Percentiles rank a stretch among this genome's conserved stretches.
These are phyloP conservation scores for Solanum peruvianum DNA, from an alignment of 257 asterid species.

Conservation along the genomic window DNA sequence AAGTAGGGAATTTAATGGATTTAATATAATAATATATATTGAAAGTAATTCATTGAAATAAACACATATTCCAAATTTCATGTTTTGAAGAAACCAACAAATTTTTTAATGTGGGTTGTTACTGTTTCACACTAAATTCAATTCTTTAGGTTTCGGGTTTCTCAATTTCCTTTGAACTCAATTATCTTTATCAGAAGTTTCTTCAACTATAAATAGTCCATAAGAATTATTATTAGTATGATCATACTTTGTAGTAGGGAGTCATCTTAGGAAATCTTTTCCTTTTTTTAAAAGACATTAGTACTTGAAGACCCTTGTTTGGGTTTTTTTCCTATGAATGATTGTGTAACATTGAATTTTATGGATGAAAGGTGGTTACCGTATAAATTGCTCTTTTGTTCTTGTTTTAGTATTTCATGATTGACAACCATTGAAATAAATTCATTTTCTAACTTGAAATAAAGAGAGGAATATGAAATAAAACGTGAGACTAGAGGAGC, in stretches of 20 bases:
- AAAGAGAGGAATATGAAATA: too few species aligned
- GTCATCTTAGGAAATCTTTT: background rate
- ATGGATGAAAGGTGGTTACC: background rate
- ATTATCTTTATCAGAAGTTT: too few species aligned
- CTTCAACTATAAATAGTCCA: background rate
- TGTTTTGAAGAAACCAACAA: background rate
- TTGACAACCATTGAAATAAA: background rate
- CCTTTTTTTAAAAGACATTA: background rate
- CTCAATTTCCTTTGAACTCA: background rate
- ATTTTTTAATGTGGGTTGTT: background rate
- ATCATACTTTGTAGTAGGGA: background rate
- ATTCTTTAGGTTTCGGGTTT: background rate
- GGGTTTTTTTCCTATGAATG: background rate
- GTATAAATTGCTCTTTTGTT: background rate
- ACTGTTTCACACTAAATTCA: background rate
- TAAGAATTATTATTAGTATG: background rate
- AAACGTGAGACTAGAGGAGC: background rate
- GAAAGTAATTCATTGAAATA: background rate
- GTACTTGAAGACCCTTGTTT: background rate
- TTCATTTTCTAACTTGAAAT: background rate
- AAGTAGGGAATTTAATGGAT: too few species aligned
- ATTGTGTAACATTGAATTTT: background rate
- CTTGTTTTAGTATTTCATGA: background rate
- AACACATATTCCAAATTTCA: background rate
- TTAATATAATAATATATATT: too few species aligned